A percentile compares a stretch with the other conserved stretches of the same genome.
phyloP scores from a whole-genome alignment of 2,329 filamentous ascomycete genomes.

The Fusarium subtropicale region DNA sequence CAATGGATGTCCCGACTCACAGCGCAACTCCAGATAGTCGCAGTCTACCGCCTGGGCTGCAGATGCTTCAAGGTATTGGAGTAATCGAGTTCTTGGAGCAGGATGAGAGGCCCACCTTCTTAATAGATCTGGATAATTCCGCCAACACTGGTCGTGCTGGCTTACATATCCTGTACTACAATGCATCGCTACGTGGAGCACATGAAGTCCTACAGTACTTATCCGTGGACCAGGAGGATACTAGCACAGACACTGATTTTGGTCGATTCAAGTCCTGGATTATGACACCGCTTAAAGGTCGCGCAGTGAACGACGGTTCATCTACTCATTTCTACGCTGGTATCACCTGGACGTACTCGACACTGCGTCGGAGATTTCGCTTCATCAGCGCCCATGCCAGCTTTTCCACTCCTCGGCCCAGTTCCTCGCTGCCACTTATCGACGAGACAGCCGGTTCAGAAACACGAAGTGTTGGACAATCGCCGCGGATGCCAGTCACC shows the following conservation, averaged over 20 bases:
- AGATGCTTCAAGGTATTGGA: slow-evolving; percentile 72
- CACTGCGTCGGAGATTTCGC: slow-evolving; percentile 74
- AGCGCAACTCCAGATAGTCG: slow-evolving; percentile 64
- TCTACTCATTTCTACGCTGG: slow-evolving; percentile 72
- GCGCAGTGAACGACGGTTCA: slow-evolving; percentile 64
- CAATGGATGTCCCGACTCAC: slow-evolving; percentile 64
- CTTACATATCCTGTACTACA: slow-evolving; percentile 75
- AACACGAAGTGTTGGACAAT: slow-evolving; percentile 52
- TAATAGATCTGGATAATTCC: slow-evolving; percentile 74
- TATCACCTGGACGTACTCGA: slow-evolving; percentile 76
- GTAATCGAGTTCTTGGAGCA: slow-evolving; percentile 80
- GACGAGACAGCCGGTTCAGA: slow-evolving; percentile 51
- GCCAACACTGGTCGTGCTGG: slow-evolving; percentile 65
- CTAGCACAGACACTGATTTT: slow-evolving; percentile 61
- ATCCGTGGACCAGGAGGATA: slow-evolving; percentile 60
- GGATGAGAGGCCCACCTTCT: slow-evolving; percentile 80
- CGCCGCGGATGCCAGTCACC: slow-evolving; percentile 53
- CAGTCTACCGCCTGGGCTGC: slow-evolving; percentile 60
- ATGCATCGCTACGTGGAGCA: slow-evolving; percentile 71
- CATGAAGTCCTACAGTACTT: slow-evolving; percentile 68
- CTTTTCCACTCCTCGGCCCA: slow-evolving; percentile 50
- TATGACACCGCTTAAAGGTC: slow-evolving; percentile 64
- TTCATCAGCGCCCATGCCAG: slow-evolving; percentile 70
- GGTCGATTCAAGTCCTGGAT: slow-evolving; percentile 77
- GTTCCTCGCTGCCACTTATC: slow-evolving; percentile 55